Percentiles rank a stretch among this genome's conserved stretches.
Conservation (phyloP, 805 yeast genomes). For the Metschnikowia chrysomelidarum region DNA sequence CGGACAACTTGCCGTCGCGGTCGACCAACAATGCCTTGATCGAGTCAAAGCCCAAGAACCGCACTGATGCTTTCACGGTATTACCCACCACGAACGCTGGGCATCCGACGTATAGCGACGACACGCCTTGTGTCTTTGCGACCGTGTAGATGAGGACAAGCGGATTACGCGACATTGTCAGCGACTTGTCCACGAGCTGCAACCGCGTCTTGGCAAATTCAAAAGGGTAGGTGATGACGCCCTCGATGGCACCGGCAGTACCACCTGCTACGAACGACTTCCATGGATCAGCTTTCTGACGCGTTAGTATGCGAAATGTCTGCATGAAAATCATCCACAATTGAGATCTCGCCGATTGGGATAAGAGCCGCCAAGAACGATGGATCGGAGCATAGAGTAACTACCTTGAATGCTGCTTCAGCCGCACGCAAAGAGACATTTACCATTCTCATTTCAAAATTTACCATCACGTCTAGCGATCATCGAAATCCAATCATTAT, state of each 20-base stretch:
- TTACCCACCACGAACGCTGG: conserved; percentile 96
- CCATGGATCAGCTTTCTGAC: conserved; percentile 57
- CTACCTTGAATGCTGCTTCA: too few relatives aligned
- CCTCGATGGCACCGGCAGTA: conserved; percentile 94
- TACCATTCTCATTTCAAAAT: too few relatives aligned
- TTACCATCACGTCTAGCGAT: too few relatives aligned
- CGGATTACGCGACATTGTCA: conserved; percentile 77
- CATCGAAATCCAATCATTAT: too few relatives aligned
- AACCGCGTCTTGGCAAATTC: conserved; percentile 95
- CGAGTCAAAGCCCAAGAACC: conserved; percentile 89
- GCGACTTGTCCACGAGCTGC: conserved; percentile 69
- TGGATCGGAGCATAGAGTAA: too few relatives aligned
- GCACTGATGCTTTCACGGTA: conserved; percentile 92
- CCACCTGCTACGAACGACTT: conserved; percentile 94
- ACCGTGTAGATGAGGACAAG: conserved; percentile 71
- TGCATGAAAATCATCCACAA: too few relatives aligned
- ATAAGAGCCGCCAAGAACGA: too few relatives aligned
- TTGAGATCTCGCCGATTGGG: too few relatives aligned
- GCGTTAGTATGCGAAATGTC: conserved; percentile 13
- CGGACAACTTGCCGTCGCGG: conserved; percentile 81
- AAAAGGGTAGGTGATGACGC: conserved; percentile 89
- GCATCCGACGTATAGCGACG: conserved; percentile 88
- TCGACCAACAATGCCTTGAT: conserved; percentile 78
- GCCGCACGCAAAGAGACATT: too few relatives aligned
- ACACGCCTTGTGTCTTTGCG: conserved; percentile 74